Base-by-base conservation (phyloP, 2,329 filamentous ascomycete species). In the Ceratocystis colombiana region DNA sequence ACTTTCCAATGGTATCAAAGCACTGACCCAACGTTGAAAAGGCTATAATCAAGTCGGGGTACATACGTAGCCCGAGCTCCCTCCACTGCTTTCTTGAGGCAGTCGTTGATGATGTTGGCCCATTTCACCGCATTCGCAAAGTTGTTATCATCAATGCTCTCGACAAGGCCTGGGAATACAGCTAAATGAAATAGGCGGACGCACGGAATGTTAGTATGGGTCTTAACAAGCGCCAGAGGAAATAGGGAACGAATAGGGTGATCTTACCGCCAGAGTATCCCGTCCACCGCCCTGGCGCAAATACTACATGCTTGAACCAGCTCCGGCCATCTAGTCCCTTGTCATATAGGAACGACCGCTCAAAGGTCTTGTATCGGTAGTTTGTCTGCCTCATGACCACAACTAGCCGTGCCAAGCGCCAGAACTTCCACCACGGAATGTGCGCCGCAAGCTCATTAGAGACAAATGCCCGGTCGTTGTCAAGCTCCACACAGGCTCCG, bases 261-360 rank as follows among this genome's bases (percentile, higher is more conserved):
- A 62, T 77, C 81, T 75, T 72, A 86, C 84, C 83, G 72, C 91
- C 92, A 0, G 90, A 79, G 75, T 96, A 96, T 0, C 92, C 92
- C 0, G 90, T 96, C 90, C 91, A 96, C 61, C 93, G 74, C 0
- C 92, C 92, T 0, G 92, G 92, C 1, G 92, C 92, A 75, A 95
- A 96, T 1, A 96, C 88, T 1, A 96, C 88, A 72, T 96, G 93
- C 78, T 96, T 96, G 78, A 93, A 97, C 91, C 91, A 96, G 28
- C 79, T 78, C 68, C 93, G 79, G 1, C 85, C 84, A 73, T 96
- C 92, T 22, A 97, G 76, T 0, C 93, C 93, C 2, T 82, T 79
- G 3, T 84, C 76, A 71, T 90, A 88, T 69, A 96, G 71, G 75
- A 96, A 96, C 63, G 86, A 80, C 17, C 91, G 81, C 75, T 97